A percentile compares a stretch with the other conserved stretches of the same genome.
These are phyloP conservation scores for Camellia japonica DNA, from an alignment of 148 eudicot genomes.

Conservation along the genomic window DNA sequence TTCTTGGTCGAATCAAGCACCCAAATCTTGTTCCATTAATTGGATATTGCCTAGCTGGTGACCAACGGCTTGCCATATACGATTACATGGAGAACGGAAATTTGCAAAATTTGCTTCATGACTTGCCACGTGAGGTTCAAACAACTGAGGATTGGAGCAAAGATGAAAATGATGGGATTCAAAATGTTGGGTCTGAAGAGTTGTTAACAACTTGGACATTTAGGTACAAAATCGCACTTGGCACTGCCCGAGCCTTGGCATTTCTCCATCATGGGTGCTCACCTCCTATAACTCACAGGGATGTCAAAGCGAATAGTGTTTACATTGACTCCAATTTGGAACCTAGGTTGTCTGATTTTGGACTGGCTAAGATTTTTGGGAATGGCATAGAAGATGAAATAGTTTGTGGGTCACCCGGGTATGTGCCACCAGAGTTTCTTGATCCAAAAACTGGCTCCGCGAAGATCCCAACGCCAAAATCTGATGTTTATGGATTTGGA, in stretches of 20 bases:
- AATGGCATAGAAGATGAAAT: slow-evolving; percentile 39
- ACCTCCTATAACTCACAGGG: slow-evolving; percentile 71
- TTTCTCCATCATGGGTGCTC: slow-evolving; percentile 80
- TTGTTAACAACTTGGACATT: slow-evolving; percentile 47
- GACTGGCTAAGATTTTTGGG: slow-evolving; percentile 62
- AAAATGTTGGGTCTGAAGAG: slow-evolving; percentile 39
- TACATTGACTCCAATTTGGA: slow-evolving; percentile 60
- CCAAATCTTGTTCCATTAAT: slow-evolving; percentile 61
- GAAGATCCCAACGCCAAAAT: slow-evolving; percentile 43
- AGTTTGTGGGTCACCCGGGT: slow-evolving; percentile 50
- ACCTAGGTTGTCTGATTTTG: slow-evolving; percentile 75
- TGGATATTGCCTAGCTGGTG: slow-evolving; percentile 67
- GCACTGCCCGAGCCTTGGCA: slow-evolving; percentile 61
- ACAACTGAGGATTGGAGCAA: slow-evolving; percentile 55
- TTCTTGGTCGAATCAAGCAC: slow-evolving; percentile 54
- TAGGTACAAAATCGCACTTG: slow-evolving; percentile 53
- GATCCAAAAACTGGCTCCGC: slow-evolving; percentile 29
- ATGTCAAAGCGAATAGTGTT: slow-evolving; percentile 68
- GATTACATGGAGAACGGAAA: slow-evolving; percentile 71
- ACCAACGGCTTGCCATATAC: slow-evolving; percentile 58
- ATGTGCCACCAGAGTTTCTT: slow-evolving; percentile 49
- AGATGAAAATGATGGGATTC: slow-evolving; percentile 43
- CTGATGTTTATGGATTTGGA: slow-evolving; percentile 71
- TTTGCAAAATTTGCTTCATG: slow-evolving; percentile 56
- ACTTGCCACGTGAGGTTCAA: slow-evolving; percentile 54